phyloP scores from a whole-genome alignment of 495 filamentous ascomycete genomes.

The Margaritispora aquatica region DNA sequence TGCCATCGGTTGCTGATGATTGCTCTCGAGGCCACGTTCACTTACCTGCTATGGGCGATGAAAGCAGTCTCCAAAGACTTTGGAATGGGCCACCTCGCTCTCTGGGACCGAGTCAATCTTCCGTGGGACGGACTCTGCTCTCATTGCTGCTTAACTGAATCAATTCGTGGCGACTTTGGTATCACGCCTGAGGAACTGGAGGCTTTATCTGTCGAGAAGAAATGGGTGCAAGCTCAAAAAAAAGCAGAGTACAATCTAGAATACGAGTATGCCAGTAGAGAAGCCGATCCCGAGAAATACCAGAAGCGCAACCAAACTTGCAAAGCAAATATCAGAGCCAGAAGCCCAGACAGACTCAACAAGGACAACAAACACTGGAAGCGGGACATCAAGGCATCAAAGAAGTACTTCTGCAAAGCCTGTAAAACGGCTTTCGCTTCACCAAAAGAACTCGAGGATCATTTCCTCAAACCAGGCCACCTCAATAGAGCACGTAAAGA shows the following conservation, averaged over 20 bases:
- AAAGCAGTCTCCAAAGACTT: neutral
- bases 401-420: neutral
- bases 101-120: slow-evolving; percentile 6
- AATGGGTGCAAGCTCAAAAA: neutral
- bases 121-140: slow-evolving; percentile 12
- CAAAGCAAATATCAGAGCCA: neutral
- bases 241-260: neutral
- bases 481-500: too few species aligned
- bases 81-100: slow-evolving; percentile 9
- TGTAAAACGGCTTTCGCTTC: neutral
- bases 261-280: neutral
- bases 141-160: slow-evolving; percentile 8
- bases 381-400: too few species aligned
- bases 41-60: slow-evolving; percentile 16
- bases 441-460: too few species aligned
- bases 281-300: neutral
- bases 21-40: slow-evolving; percentile 14
- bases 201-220: neutral
- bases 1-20: slow-evolving; percentile 5
- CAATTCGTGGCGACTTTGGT: neutral
- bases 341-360: neutral
- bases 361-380: neutral
- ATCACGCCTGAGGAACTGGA: slow-evolving; percentile 9
- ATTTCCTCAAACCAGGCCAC: too few species aligned
- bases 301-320: neutral